These are phyloP conservation scores for Bruguiera hainesii DNA, from an alignment of 441 rosid species.

Conservation along the genomic window DNA sequence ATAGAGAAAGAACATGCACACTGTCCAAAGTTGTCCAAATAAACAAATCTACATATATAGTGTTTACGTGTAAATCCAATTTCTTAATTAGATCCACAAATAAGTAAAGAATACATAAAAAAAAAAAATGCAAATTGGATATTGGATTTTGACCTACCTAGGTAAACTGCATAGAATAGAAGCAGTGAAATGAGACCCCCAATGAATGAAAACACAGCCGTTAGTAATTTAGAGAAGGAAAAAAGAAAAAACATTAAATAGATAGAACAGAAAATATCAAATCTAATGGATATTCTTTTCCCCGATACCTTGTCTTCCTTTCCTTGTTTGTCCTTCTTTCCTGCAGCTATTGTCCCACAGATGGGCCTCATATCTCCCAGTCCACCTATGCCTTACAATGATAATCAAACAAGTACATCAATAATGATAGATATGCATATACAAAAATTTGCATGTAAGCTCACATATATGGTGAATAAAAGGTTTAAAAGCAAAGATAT, in stretches of 20 bases:
- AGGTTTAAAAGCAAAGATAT: not conserved
- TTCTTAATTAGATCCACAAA: not conserved
- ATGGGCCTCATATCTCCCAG: slow-evolving; percentile 98
- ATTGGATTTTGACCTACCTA: slow-evolving; percentile 54
- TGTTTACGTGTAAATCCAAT: not conserved
- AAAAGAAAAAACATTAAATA: not conserved
- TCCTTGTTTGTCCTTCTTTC: slow-evolving; percentile 95
- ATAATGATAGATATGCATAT: not conserved
- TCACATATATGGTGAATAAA: not conserved
- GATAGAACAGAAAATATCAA: not conserved
- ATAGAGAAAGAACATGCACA: slow-evolving; percentile 21
- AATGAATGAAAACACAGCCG: slow-evolving; percentile 21
- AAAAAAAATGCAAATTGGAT: slow-evolving; percentile 8
- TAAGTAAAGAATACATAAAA: not conserved
- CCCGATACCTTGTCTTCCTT: slow-evolving; percentile 92
- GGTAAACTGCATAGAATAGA: slow-evolving; percentile 65
- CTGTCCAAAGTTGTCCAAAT: slow-evolving; percentile 10
- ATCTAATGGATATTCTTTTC: not conserved
- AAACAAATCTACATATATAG: not conserved
- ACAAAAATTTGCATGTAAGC: not conserved
- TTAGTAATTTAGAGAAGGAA: slow-evolving; percentile 23
- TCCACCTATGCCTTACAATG: slow-evolving; percentile 76
- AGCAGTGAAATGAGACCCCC: slow-evolving; percentile 20
- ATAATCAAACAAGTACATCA: slow-evolving; percentile 1
- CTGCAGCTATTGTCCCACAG: slow-evolving; percentile 99